Percentiles rank a stretch among this genome's conserved stretches.
Evolutionary conservation across 2,329 filamentous ascomycete species (phyloP).

Genomic region (Neoarthrinium moseri): DNA sequence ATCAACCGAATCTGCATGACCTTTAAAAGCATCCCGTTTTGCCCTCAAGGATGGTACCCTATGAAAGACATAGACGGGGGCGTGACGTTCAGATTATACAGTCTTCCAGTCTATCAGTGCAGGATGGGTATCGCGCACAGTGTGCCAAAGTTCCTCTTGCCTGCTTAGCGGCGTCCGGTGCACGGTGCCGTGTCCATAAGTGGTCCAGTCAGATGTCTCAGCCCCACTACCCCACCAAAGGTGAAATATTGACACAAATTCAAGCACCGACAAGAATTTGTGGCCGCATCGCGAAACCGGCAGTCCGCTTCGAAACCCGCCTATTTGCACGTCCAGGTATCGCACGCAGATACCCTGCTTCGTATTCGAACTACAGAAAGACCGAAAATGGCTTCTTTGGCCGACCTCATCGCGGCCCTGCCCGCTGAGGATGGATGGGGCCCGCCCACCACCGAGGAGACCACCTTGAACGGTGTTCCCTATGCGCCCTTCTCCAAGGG

Average conservation of each 20-base stretch:
- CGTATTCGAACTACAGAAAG: neutral
- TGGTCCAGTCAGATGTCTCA: too few relatives aligned
- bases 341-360: neutral
- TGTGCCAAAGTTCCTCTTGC: too few relatives aligned
- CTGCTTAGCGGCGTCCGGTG: too few relatives aligned
- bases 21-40: too few relatives aligned
- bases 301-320: too few relatives aligned
- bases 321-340: neutral
- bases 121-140: too few relatives aligned
- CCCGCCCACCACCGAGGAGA: conserved; percentile 77
- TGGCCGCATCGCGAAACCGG: conserved; percentile 6
- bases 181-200: too few relatives aligned
- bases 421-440: conserved; percentile 84
- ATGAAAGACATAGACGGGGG: too few relatives aligned
- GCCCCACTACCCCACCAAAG: conserved; percentile 15
- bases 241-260: conserved; percentile 13
- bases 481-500: conserved; percentile 98
- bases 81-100: too few relatives aligned
- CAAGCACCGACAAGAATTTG: conserved; percentile 10
- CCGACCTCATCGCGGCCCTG: conserved; percentile 67
- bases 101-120: too few relatives aligned
- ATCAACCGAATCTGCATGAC: too few relatives aligned
- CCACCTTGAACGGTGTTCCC: conserved; percentile 88
- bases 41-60: too few relatives aligned
- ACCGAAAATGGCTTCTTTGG: conserved; percentile 33